A percentile compares a stretch with the other conserved stretches of the same genome.
Conservation (phyloP, 1,284 basidiomycete genomes). For the Ceratorhiza oryzae-sativae region DNA sequence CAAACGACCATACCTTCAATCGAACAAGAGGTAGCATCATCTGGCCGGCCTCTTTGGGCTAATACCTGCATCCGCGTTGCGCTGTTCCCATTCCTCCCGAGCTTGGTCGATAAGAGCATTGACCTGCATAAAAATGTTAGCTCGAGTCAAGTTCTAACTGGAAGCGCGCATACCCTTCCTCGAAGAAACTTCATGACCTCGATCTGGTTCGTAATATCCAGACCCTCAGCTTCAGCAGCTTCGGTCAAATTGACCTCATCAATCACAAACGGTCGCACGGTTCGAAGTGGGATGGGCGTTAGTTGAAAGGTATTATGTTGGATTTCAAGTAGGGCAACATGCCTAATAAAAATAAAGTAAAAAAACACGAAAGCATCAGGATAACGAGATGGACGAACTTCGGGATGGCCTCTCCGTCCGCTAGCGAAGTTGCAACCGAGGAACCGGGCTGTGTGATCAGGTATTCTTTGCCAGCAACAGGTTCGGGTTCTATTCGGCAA, state of each 20-base stretch:
- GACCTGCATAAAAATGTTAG: conserved; percentile 63
- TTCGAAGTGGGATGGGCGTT: conserved; percentile 84
- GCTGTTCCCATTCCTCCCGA: conserved; percentile 78
- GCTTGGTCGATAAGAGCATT: conserved; percentile 81
- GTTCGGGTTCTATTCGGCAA: conserved; percentile 89
- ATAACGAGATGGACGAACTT: conserved; percentile 64
- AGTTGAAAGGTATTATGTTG: conserved; percentile 88
- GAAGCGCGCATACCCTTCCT: conserved; percentile 69
- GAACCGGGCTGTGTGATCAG: conserved; percentile 95
- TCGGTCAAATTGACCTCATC: conserved; percentile 81
- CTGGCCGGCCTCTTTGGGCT: conserved; percentile 58
- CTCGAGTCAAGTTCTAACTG: too few relatives aligned
- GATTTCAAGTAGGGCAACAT: conserved; percentile 86
- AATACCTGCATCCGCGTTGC: conserved; percentile 71
- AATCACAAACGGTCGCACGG: conserved; percentile 94
- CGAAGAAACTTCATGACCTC: conserved; percentile 83
- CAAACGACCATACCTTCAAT: conserved; percentile 65
- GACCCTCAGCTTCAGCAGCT: conserved; percentile 73
- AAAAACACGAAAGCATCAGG: conserved; percentile 11
- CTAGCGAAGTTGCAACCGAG: conserved; percentile 90
- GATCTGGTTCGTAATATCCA: conserved; percentile 81
- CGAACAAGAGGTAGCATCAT: conserved; percentile 90
- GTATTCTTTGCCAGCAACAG: conserved; percentile 90
- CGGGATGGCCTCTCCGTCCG: conserved; percentile 86
- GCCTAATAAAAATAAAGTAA: conserved; percentile 57